Base-by-base conservation (phyloP, 192 early-diverging fungal species). In the Dimargaris verticillata region DNA sequence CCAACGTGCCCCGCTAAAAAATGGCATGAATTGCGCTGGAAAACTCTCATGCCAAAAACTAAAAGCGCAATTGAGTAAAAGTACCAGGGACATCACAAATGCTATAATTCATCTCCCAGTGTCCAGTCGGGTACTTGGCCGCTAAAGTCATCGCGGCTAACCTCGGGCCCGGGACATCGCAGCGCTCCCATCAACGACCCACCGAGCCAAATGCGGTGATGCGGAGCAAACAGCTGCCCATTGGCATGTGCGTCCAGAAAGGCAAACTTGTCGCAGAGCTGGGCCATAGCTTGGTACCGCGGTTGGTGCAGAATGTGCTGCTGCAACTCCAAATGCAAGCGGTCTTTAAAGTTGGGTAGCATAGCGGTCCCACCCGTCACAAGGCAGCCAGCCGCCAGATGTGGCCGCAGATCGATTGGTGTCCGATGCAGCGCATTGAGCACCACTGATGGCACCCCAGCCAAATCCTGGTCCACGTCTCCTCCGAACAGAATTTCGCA, bases 131-230 rank as follows among this genome's bases (percentile, higher is more conserved):
- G 75, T 5, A 86, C 70, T 12, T 67, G 65, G 15, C 76, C 83
- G 24, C 71, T 74, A 70, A 80, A 92, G 41, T 82, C 80, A 25
- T 87, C 86, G 43, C 75, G 69, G 9, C 70, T 55, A 0, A 89
- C 61, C 52, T 91, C 90, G 20, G 78, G 67, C 12, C 83, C 83
- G 1, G 80, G 83, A 28, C 85, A 78, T 62, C 85, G 88, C 1
- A 90, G 68, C 2, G 85, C 78, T 10, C 85, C 88, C 5, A 84
- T 77, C 45, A 93, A 66, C 25, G 91, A 90, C 9, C 78, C 81
- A 17, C 91, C 91, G 62, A 89, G 79, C 91, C 91, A 94, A 10
- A 78, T 68, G 0, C 85, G 73, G n/a, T 81, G 74, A 57, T 87
- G 84, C 15, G 74, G 66, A 54, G 70, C 70, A 70, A 91, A 92